Evolutionary conservation across 2,329 filamentous ascomycete genomes (phyloP).

Genomic region (Pseudofabraea citricarpa): DNA sequence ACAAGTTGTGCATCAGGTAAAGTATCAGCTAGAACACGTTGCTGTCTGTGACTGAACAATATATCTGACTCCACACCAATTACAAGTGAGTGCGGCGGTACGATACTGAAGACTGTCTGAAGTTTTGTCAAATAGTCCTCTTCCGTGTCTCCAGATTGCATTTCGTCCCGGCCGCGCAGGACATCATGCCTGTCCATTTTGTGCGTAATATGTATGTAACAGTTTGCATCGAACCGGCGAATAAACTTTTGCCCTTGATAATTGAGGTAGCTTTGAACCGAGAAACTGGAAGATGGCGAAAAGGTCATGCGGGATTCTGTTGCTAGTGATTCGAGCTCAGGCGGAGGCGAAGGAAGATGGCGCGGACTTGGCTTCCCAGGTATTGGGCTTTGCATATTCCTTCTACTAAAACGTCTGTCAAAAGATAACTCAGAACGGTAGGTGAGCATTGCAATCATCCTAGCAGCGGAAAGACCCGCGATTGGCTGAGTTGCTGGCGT

Average conservation of each 20-base stretch:
- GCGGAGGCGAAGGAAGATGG: slow-evolving; percentile 26
- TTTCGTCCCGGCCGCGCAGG: slow-evolving; percentile 15
- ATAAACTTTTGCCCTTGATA: slow-evolving; percentile 35
- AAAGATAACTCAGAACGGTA: slow-evolving; percentile 32
- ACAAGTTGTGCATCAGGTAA: slow-evolving; percentile 25
- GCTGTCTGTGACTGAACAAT: slow-evolving; percentile 29
- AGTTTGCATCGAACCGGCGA: slow-evolving; percentile 34
- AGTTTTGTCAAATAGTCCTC: too few relatives aligned
- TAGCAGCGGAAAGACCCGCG: slow-evolving; percentile 29
- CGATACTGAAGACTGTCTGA: slow-evolving; percentile 15
- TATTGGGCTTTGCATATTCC: slow-evolving; percentile 22
- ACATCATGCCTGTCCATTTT: slow-evolving; percentile 36
- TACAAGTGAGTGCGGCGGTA: slow-evolving; percentile 26
- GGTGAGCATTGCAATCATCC: slow-evolving; percentile 35
- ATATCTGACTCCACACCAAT: slow-evolving; percentile 31
- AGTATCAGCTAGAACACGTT: slow-evolving; percentile 25
- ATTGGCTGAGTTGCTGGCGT: slow-evolving; percentile 28
- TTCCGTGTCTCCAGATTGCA: slow-evolving; percentile 17
- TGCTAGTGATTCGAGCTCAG: slow-evolving; percentile 7
- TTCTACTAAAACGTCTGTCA: slow-evolving; percentile 30
- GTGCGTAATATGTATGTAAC: slow-evolving; percentile 31
- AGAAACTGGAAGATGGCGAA: slow-evolving; percentile 19
- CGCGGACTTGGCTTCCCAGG: slow-evolving; percentile 43
- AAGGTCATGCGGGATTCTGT: slow-evolving; percentile 22
- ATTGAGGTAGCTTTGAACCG: slow-evolving; percentile 31